Percentiles rank a stretch among this genome's conserved stretches.
These are phyloP conservation scores for Amanita molliuscula DNA, from an alignment of 768 basidiomycete species.

Conservation along the genomic window DNA sequence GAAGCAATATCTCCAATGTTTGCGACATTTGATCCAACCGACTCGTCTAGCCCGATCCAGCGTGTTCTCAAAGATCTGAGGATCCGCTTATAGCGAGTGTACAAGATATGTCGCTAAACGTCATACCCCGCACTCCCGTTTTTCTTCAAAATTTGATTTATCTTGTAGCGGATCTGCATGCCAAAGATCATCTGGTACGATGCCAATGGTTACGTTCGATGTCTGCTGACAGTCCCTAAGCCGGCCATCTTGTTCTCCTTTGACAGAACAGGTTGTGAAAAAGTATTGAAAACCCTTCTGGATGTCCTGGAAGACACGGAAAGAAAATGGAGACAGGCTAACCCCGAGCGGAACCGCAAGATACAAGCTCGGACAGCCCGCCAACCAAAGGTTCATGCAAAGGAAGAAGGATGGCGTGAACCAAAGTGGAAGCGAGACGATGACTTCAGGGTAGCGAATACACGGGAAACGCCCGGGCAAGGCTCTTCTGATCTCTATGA, in stretches of 20 bases:
- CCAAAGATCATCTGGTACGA: conserved; percentile 42
- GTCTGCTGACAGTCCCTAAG: conserved; percentile 17
- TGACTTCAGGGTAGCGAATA: conserved; percentile 7
- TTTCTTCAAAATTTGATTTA: conserved; percentile 37
- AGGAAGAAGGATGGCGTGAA: conserved; percentile 35
- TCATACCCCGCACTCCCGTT: conserved; percentile 16
- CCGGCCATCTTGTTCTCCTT: conserved; percentile 64
- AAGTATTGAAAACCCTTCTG: conserved; percentile 32
- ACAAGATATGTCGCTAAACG: conserved; percentile 16
- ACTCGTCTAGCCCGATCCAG: conserved; percentile 21
- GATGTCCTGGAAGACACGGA: conserved; percentile 32
- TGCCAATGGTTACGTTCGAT: neutral
- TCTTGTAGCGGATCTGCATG: conserved; percentile 49
- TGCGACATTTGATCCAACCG: conserved; percentile 22
- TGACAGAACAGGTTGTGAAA: conserved; percentile 48
- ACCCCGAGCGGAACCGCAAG: conserved; percentile 39
- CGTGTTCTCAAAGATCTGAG: conserved; percentile 27
- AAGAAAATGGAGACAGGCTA: conserved; percentile 33
- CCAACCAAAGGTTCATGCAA: conserved; percentile 23
- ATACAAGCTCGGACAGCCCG: conserved; percentile 42
- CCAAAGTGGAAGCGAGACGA: conserved; percentile 24
- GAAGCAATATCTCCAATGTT: conserved; percentile 26
- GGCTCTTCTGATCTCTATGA: conserved; percentile 46
- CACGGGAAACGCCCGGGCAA: conserved; percentile 32
- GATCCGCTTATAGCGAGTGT: conserved; percentile 19